phyloP scores from a whole-genome alignment of 169 alveolate genomes.

The Plasmodium coatneyi region DNA sequence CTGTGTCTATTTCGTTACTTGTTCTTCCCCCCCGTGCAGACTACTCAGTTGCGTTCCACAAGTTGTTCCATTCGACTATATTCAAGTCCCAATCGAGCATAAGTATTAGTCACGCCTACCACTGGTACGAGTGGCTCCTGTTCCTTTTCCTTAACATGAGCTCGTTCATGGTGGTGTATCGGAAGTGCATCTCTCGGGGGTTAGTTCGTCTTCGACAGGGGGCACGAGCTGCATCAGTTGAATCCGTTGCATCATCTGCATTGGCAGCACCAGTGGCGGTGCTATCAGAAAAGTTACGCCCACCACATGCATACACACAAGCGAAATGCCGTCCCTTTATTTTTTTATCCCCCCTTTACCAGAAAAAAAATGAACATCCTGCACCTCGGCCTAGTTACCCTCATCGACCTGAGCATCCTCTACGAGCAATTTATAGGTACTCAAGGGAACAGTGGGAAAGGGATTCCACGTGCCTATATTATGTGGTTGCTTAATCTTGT shows the following conservation, averaged over 20 bases:
- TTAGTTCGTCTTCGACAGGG: background rate
- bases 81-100: slow-evolving; percentile 14
- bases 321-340: background rate
- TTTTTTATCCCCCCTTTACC: background rate
- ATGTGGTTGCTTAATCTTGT: background rate
- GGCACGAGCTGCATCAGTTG: background rate
- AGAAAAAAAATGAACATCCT: slow-evolving; percentile 15
- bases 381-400: background rate
- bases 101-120: slow-evolving; percentile 16
- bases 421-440: slow-evolving; percentile 61
- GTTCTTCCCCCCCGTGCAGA: slow-evolving; percentile 6
- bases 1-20: background rate
- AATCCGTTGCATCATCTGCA: too few relatives aligned
- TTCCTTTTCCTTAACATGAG: background rate
- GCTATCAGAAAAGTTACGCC: background rate
- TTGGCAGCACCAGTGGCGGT: background rate
- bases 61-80: slow-evolving; percentile 14
- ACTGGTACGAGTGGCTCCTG: slow-evolving; percentile 37
- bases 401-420: slow-evolving; percentile 17
- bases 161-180: background rate
- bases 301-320: background rate
- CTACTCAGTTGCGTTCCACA: slow-evolving; percentile 21
- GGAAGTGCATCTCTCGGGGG: slow-evolving; percentile 4
- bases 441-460: background rate
- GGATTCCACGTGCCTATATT: background rate